Base-by-base conservation (phyloP, 148 eudicot genomes). In the Pouteria glomerata region DNA sequence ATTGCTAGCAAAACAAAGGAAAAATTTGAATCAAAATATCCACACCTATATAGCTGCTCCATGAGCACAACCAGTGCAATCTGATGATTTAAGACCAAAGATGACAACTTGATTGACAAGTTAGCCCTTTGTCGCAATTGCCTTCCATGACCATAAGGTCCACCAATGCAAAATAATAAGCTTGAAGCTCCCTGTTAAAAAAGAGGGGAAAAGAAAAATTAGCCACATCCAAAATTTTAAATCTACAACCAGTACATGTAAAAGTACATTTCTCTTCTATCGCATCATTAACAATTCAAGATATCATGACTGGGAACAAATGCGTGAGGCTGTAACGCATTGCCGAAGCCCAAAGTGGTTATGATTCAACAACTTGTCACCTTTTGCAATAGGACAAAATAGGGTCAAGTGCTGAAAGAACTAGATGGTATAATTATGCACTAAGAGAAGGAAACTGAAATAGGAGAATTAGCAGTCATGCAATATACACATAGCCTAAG, bases 1-100 rank as follows among this genome's bases (percentile, higher is more conserved):
- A 61, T 61, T 34, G 21, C 11, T 10, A 21, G 14, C 29, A 44
- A n/a, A 13, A 21, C 19, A 8, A 10, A 47, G 21, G 45, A 56
- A 48, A 47, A 27, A 15, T 27, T 14, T 16, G 29, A 63, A 63
- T 73, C 62, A 58, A 6, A 50, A 52, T 34, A 35, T 13, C 16
- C 63, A 48, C n/a, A 85, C 97, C 97, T 91, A 85, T 92, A 93
- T 51, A 93, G 85, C 63, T 93, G 98, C 84, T 93, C 98, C 82
- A 87, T 80, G 12, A 93, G 87, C 39, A 93, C 91, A 24, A 88
- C 85, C 57, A 93, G 81, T 45, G 98, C 98, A 81, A 93, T 80
- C 74, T 93, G 90, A 75, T 93, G 98, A 78, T 90, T 93, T 47
- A 93, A 74, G 55, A 90, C 85, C 79, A 86, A 75, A 68, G 98